Evolutionary conservation across 129 eudicot species (phyloP), one percentile per base, ranked within the genome.

Genomic region (Solidago caesia): DNA sequence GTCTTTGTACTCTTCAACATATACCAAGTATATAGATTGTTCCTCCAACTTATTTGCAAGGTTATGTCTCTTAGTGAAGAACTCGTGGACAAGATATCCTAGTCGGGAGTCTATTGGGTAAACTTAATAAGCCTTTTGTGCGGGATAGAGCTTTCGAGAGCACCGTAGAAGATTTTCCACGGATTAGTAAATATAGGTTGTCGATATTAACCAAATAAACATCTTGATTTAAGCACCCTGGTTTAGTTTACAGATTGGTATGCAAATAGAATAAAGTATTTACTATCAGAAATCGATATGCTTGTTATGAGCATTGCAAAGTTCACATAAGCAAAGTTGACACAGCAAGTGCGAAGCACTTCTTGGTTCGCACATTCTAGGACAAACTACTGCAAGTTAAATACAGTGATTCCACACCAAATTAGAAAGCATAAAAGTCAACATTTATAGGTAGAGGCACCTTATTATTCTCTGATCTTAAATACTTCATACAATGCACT

Each of bases 221-320:
- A 15, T 27, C 0, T 1, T 45, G 72, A 67, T 67, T 5, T 16
- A 67, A 7, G 72, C 7, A 45, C 13, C 46, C 43, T 67, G 44
- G 21, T 0, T 15, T 25, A 46, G 4, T n/a, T 66, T 16, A 46
- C 6, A 67, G 14, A 71, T 71, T 51, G 7, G 51, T 39, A 51
- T 56, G 11, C 65, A 13, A 3, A 55, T 48, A 57, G 4, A 2
- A 12, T 47, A 49, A 29, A 56, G 10, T 41, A 29, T 39, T 14
- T 70, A 74, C 15, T 61, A 41, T 45, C 21, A 73, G 21, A 70
- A 52, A 70, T 39, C 13, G 49, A 70, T 51, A 70, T 70, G 49
- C 7, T 51, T 21, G 27, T 2, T 29, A 41, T 4, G 53, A 55
- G 65, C 41, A 27, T 71, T 71, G 41, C 33, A 46, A 61, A 21